Base-by-base conservation (phyloP, 768 basidiomycete genomes). In the Cyclocybe cylindracea region DNA sequence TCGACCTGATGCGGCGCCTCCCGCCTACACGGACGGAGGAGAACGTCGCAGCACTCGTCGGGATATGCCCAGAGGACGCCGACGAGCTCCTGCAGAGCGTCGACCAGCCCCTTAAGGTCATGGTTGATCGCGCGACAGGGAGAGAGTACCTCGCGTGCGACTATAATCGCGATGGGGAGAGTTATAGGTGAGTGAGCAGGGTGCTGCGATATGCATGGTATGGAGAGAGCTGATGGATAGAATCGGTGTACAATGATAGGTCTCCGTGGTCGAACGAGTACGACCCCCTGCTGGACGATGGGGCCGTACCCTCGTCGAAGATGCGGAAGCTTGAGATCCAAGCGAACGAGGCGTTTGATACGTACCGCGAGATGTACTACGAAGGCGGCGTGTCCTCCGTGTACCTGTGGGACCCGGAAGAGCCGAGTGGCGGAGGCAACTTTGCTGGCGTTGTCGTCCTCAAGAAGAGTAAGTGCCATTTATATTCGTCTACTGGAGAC, bases 261-360 rank as follows among this genome's bases (percentile, higher is more conserved):
- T 99, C 97, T 2, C 97, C 97, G 7, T 98, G 96, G 95, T 94
- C 95, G 18, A 99, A 98, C 67, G 87, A 91, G 65, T 99, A 98
- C 65, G 87, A 94, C 56, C 91, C 94, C 18, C 89, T 89, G 1
- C 69, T 94, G 40, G 87, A 94, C 14, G 92, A 96, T 57, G 96
- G 93, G 2, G 94, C 95, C 3, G 74, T 83, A 2, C 97, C 97
- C 0, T 85, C 88, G 7, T 71, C 86, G 13, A 91, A 87, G 64
- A 80, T 98, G 51, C 84, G 97, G 50, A 90, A 94, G 64, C 77
- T 99, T 19, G 97, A 99, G 69, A 86, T 94, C 50, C 76, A 89
- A 8, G 92, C 95, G 34, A 98, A 98, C 63, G 92, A 96, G 55
- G 95, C 94, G 8, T 98, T 99, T 63, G 94, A 97, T 66, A 94